Evolutionary conservation across 192 early-diverging fungal species (phyloP).

Genomic region (Thamnidium elegans): DNA sequence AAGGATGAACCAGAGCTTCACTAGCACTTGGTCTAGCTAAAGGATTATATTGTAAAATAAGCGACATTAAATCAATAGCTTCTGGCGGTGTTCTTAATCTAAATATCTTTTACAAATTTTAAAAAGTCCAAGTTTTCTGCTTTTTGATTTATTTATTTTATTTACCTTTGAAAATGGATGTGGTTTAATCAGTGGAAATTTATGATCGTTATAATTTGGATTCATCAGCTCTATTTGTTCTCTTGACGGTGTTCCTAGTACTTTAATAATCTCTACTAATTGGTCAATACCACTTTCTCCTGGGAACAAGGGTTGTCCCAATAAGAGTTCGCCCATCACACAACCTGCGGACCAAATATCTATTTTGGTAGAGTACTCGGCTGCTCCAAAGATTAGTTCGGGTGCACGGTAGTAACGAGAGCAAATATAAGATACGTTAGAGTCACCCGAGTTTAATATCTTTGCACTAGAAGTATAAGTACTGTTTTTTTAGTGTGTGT

Average conservation of each 20-base stretch:
- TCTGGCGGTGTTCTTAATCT: slow-evolving; percentile 80
- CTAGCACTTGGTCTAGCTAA: slow-evolving; percentile 74
- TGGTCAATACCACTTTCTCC: slow-evolving; percentile 98
- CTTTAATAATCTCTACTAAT: slow-evolving; percentile 99
- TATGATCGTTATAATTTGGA: slow-evolving; percentile 96
- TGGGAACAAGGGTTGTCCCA: slow-evolving; percentile 91
- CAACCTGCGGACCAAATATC: slow-evolving; percentile 97
- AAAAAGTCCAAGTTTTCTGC: too few relatives aligned
- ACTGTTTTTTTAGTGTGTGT: background rate
- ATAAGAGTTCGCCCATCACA: slow-evolving; percentile 95
- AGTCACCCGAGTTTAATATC: slow-evolving; percentile 89
- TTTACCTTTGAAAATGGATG: slow-evolving; percentile 82
- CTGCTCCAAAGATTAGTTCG: slow-evolving; percentile 95
- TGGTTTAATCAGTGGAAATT: slow-evolving; percentile 97
- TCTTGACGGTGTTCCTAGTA: slow-evolving; percentile 91
- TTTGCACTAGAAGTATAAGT: slow-evolving; percentile 67
- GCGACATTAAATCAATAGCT: slow-evolving; percentile 82
- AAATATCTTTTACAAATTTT: slow-evolving; percentile 62
- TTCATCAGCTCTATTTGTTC: slow-evolving; percentile 99
- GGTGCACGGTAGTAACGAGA: slow-evolving; percentile 97
- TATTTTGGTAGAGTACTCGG: slow-evolving; percentile 85
- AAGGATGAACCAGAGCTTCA: slow-evolving; percentile 90
- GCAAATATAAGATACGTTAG: slow-evolving; percentile 98
- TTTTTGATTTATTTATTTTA: background rate
- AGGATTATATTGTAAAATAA: slow-evolving; percentile 91